Evolutionary conservation across 768 basidiomycete genomes (phyloP).

Genomic region (Filobasidium floriforme): DNA sequence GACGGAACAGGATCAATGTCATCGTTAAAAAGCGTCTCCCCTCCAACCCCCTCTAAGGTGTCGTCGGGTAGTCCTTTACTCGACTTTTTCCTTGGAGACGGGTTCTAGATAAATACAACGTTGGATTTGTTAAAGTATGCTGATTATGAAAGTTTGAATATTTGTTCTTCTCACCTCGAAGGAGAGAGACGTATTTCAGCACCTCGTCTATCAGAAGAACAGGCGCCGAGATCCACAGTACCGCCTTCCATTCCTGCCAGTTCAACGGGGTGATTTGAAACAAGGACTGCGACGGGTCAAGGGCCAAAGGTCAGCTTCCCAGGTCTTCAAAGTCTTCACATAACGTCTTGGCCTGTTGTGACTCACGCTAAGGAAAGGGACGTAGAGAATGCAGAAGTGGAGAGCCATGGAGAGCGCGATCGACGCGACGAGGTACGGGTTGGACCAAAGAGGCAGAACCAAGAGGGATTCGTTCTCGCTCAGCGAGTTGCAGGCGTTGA

Average conservation of each 20-base stretch:
- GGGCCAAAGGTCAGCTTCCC: slow-evolving; percentile 5
- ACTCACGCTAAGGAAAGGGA: slow-evolving; percentile 88
- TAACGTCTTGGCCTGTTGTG: not conserved
- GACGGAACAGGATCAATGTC: not conserved
- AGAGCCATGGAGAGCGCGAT: slow-evolving; percentile 84
- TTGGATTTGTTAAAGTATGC: slow-evolving; percentile 11
- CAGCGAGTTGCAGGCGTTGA: slow-evolving; percentile 63
- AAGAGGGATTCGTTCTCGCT: slow-evolving; percentile 94
- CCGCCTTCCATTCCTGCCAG: slow-evolving; percentile 91
- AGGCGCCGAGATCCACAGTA: slow-evolving; percentile 75
- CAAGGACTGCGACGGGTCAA: slow-evolving; percentile 53
- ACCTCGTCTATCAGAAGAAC: slow-evolving; percentile 79
- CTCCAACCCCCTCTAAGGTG: not conserved
- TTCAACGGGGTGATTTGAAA: slow-evolving; percentile 92
- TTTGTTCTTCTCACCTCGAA: slow-evolving; percentile 20
- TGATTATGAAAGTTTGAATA: not conserved
- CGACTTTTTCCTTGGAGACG: slow-evolving; percentile 10
- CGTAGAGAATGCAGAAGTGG: slow-evolving; percentile 91
- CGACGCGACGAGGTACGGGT: slow-evolving; percentile 81
- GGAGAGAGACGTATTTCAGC: slow-evolving; percentile 21
- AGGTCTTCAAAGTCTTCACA: not conserved
- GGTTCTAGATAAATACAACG: slow-evolving; percentile 13
- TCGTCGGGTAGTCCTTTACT: slow-evolving; percentile 12
- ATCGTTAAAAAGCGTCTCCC: not conserved
- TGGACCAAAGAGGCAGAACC: slow-evolving; percentile 84